Evolutionary conservation across 192 early-diverging fungal genomes (phyloP).

Genomic region (Chytriomyces sp.): DNA sequence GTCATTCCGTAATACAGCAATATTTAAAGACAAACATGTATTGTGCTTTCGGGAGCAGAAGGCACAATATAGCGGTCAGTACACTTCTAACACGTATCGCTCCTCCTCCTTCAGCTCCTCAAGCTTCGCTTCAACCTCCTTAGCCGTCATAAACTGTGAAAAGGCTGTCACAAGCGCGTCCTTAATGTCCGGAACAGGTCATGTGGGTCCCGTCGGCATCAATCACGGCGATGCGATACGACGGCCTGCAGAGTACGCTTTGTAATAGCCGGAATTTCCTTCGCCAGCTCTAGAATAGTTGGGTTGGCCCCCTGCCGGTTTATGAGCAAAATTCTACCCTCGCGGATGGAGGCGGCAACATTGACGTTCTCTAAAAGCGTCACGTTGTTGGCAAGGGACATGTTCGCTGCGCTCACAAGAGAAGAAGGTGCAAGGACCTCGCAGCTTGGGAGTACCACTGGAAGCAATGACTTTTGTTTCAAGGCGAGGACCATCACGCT

Average conservation of each 20-base stretch:
- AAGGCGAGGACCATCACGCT: too few species aligned
- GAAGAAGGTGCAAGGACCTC: constrained; percentile 27
- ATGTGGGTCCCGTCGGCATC: constrained; percentile 84
- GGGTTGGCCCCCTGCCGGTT: constrained; percentile 54
- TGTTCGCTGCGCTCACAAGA: constrained; percentile 53
- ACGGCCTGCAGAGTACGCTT: constrained; percentile 52
- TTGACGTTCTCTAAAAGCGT: constrained; percentile 62
- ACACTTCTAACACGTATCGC: constrained; percentile 88
- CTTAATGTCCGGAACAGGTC: constrained; percentile 89
- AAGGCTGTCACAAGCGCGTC: constrained; percentile 86
- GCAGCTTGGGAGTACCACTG: too few species aligned
- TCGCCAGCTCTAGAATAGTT: constrained; percentile 65
- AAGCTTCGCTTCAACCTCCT: constrained; percentile 70
- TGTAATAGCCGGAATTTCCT: constrained; percentile 67
- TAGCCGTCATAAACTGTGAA: constrained; percentile 56
- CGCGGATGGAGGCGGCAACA: constrained; percentile 53
- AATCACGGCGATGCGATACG: constrained; percentile 63
- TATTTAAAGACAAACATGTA: too few species aligned
- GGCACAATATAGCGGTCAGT: too few species aligned
- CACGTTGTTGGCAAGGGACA: constrained; percentile 66
- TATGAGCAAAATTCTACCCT: constrained; percentile 59
- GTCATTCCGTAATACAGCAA: too few species aligned
- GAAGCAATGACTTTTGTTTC: too few species aligned
- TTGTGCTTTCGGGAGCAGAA: too few species aligned
- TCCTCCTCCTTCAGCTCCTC: constrained; percentile 93